A percentile compares a stretch with the other conserved stretches of the same genome.
These are phyloP conservation scores for Xylaria longipes DNA, from an alignment of 495 filamentous ascomycete species.

Conservation along the genomic window DNA sequence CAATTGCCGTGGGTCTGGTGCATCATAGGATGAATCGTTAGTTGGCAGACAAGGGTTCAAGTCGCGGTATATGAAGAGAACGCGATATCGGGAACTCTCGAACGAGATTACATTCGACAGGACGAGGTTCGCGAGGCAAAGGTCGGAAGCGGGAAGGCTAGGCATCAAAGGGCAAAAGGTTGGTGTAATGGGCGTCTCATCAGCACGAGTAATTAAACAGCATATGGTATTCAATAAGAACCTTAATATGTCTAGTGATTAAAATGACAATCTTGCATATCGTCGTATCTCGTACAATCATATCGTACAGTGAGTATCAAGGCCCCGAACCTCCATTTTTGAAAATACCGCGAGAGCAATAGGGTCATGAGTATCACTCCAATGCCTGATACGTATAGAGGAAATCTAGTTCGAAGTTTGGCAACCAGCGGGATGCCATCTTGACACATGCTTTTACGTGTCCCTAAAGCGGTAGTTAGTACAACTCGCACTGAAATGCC, in stretches of 20 bases:
- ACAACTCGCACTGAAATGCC: not conserved
- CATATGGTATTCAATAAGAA: not conserved
- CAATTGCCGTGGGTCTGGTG: not conserved
- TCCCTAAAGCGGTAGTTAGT: conserved; percentile 13
- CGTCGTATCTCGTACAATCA: not conserved
- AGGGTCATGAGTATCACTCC: not conserved
- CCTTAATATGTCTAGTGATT: not conserved
- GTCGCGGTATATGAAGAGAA: conserved; percentile 17
- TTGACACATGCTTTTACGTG: conserved; percentile 4
- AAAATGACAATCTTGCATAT: not conserved
- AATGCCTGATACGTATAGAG: not conserved
- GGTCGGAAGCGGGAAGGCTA: conserved; percentile 18
- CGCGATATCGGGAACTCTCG: conserved; percentile 20
- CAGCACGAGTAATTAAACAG: not conserved
- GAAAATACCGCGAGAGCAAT: not conserved
- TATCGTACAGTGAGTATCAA: not conserved
- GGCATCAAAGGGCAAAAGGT: conserved; percentile 11
- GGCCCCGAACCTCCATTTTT: not conserved
- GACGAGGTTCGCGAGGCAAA: conserved; percentile 27
- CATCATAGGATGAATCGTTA: conserved; percentile 12
- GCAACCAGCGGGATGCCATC: not conserved
- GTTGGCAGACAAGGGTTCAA: not conserved
- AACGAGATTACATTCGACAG: conserved; percentile 19
- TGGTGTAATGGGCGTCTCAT: not conserved
- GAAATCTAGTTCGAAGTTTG: not conserved